Base-by-base conservation (phyloP, 202 grass and related monocot genomes). In the Carex arenaria region DNA sequence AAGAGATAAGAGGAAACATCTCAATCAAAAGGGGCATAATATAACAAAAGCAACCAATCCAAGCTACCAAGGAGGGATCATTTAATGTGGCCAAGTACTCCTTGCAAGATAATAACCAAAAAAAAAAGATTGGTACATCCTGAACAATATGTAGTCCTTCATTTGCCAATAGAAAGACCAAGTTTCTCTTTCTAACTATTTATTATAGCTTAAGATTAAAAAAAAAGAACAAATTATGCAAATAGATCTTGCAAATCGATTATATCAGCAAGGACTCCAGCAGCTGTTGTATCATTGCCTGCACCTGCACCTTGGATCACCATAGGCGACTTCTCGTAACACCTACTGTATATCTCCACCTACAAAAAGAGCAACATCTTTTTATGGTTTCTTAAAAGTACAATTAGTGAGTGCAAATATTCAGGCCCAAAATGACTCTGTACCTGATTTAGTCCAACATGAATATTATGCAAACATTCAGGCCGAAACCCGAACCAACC, bases 271-370 rank as follows among this genome's bases (percentile, higher is more conserved):
- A 95, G 92, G 43, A 98, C 92, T 78, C 90, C 90, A 1, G 86
- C 89, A 12, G 90, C 95, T 0, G 90, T 98, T 61, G 95, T 93
- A 31, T 98, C 92, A 14, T 95, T 95, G 38, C 92, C 92, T 0
- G 92, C 95, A 84, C 92, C 95, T 12, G 95, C 95, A 7, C 95
- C 92, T 71, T 98, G 92, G 64, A 98, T 98, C 79, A 98, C 95
- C 79, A 98, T 54, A 75, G 94, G 91, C 0, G 94, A 94, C 43
- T 81, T 89, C 72, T 87, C 84, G 12, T 94, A 97, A 79, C 80
- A 98, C 76, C 90, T 88, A 79, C 90, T 98, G 82, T 93, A 93
- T 87, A 98, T 87, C 89, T 98, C 95, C 73, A 98, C 95, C 95
- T 98, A 84, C 32, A 38, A 83, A 19, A 67, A 51, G 7, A 52